Percentiles rank a stretch among this genome's conserved stretches.
phyloP scores from a whole-genome alignment of 1,284 basidiomycete genomes.

The Rhodotorula sp. region DNA sequence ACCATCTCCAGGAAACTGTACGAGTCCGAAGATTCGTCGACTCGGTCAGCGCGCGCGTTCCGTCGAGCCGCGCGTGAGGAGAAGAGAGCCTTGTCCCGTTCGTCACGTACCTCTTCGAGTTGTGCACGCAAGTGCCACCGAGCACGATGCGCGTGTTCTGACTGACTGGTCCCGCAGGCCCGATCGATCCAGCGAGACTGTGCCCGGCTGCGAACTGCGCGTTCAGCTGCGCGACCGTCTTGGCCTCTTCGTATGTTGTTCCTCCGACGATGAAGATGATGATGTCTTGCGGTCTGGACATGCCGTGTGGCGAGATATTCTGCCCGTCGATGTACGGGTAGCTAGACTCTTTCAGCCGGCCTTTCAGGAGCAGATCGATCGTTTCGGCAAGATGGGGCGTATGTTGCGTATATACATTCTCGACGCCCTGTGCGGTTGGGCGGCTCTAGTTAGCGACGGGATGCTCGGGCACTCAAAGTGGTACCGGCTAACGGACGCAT shows the following conservation, averaged over 20 bases:
- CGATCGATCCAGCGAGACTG: constrained; percentile 46
- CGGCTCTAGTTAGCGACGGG: neutral
- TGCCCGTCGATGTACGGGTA: constrained; percentile 83
- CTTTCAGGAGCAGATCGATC: constrained; percentile 83
- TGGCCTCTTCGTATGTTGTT: constrained; percentile 88
- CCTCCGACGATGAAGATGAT: constrained; percentile 95
- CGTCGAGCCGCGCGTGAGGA: neutral
- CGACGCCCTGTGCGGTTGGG: constrained; percentile 69
- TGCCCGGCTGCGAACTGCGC: constrained; percentile 61
- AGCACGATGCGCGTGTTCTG: constrained; percentile 72
- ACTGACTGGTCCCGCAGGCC: constrained; percentile 45
- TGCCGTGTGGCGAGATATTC: constrained; percentile 48
- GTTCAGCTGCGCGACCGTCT: constrained; percentile 78
- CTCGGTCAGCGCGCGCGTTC: neutral
- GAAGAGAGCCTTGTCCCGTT: neutral
- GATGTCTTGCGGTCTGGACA: constrained; percentile 78
- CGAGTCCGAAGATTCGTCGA: neutral
- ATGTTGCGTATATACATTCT: constrained; percentile 99
- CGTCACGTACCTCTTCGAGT: constrained; percentile 71
- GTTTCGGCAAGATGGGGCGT: constrained; percentile 91
- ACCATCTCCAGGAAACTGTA: constrained; percentile 40
- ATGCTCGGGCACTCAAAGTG: too few species aligned
- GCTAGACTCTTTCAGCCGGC: constrained; percentile 77
- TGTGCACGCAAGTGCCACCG: constrained; percentile 89
- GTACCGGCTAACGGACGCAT: neutral